Base-by-base conservation (phyloP, 345 rosid genomes). In the Balakata baccata region DNA sequence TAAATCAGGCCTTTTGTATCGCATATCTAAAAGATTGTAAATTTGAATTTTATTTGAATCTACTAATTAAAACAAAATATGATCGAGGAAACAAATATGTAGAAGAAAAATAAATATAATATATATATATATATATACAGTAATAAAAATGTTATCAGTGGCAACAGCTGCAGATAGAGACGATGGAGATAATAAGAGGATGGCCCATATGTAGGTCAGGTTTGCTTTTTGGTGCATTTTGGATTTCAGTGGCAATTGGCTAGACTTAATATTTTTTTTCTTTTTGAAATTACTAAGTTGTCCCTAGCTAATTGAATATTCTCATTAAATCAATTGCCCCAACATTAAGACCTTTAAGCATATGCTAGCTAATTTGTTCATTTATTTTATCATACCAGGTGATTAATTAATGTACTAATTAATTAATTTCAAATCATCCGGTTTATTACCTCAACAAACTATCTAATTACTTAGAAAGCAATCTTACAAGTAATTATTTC, bases 161-260 rank as follows among this genome's bases (percentile, higher is more conserved):
- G 78, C 79, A 86, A 76, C 81, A 79, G 89, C 75, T 84, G 86
- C 89, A 85, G 90, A 90, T 84, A 77, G 83, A 78, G 90, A 86
- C 90, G 86, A 83, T 71, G 86, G 80, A 72, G 87, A 88, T 84
- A 83, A 83, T 76, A 78, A 78, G n/a, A 72, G 58, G 75, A 49
- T 69, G 79, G 84, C 61, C 71, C 82, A n/a, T n/a, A 68, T 69
- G 86, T 79, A 75, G 85, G 85, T 77, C 88, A 73, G 64, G 79
- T 80, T 78, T 71, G 78, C 82, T 47, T 81, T 81, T 75, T 66
- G 81, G 66, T 76, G 80, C 82, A 69, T 47, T 68, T 84, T 84
- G 87, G 88, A 87, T 75, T 85, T 79, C 81, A 74, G 85, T 86
- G 87, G 85, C 81, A 81, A 79, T 83, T 78, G 77, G 82, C 67